phyloP scores from a whole-genome alignment of 805 yeast species.

The Myxozyma geophila region DNA sequence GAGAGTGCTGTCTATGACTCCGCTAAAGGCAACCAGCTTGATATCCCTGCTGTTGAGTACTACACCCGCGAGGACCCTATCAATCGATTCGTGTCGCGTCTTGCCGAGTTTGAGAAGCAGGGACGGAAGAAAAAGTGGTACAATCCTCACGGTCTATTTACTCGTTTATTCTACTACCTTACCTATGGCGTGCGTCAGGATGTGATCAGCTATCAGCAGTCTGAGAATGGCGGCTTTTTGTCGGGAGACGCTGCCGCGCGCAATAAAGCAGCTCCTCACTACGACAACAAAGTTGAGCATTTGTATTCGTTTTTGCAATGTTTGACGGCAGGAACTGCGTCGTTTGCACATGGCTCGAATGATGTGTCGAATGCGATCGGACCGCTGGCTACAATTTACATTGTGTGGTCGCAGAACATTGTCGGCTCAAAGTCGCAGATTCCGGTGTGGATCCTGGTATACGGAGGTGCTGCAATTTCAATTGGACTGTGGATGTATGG shows the following conservation, averaged over 20 bases:
- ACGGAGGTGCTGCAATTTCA: constrained; percentile 67
- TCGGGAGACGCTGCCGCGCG: constrained; percentile 46
- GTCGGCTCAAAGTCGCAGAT: constrained; percentile 56
- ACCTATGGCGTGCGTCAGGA: constrained; percentile 70
- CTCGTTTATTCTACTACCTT: constrained; percentile 50
- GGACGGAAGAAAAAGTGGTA: constrained; percentile 28
- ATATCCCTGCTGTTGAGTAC: constrained; percentile 1
- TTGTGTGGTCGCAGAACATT: constrained; percentile 60
- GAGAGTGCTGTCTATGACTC: background rate
- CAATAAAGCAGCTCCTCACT: constrained; percentile 57
- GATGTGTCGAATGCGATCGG: constrained; percentile 81
- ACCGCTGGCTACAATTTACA: constrained; percentile 68
- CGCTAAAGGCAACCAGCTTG: background rate
- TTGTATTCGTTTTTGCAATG: constrained; percentile 70
- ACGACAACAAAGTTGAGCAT: constrained; percentile 72
- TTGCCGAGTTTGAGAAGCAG: constrained; percentile 23
- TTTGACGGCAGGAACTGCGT: constrained; percentile 76
- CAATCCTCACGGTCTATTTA: constrained; percentile 23
- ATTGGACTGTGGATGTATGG: constrained; percentile 75
- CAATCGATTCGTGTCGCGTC: constrained; percentile 16
- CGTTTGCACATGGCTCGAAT: constrained; percentile 82
- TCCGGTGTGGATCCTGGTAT: constrained; percentile 73
- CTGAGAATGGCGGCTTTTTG: constrained; percentile 23
- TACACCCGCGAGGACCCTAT: background rate
- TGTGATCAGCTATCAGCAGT: constrained; percentile 51